These are phyloP conservation scores for Cryoendolithus antarcticus DNA, from an alignment of 2,329 filamentous ascomycete genomes.

Conservation along the genomic window DNA sequence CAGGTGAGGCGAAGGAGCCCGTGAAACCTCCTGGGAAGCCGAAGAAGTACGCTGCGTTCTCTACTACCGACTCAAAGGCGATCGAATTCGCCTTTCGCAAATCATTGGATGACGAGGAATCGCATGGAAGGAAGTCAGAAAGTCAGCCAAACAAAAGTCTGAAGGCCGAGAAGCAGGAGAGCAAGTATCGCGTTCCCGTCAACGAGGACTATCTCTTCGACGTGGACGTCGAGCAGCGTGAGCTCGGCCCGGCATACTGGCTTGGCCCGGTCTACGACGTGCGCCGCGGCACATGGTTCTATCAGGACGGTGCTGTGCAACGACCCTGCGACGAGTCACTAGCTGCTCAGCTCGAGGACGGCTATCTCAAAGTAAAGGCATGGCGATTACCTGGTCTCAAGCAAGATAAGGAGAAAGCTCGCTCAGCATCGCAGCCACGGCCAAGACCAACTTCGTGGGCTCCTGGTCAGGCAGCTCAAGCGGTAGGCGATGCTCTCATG, in stretches of 20 bases:
- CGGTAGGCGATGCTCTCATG: conserved; percentile 1
- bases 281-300: conserved; percentile 80
- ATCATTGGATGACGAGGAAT: conserved; percentile 57
- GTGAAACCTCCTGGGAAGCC: conserved; percentile 54
- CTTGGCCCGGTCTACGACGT: conserved; percentile 79
- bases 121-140: conserved; percentile 13
- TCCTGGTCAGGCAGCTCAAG: conserved; percentile 13
- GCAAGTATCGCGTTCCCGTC: conserved; percentile 55
- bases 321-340: conserved; percentile 86
- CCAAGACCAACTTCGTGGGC: conserved; percentile 30
- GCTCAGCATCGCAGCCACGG: conserved; percentile 33
- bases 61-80: conserved; percentile 61
- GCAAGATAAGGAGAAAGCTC: conserved; percentile 20
- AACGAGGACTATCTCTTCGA: conserved; percentile 96
- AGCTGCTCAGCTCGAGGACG: conserved; percentile 82
- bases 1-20: conserved; percentile 29
- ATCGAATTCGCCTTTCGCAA: conserved; percentile 74
- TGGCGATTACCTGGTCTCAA: conserved; percentile 48
- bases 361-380: conserved; percentile 76
- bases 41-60: conserved; percentile 81
- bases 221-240: conserved; percentile 71
- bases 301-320: conserved; percentile 66
- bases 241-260: conserved; percentile 83
- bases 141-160: conserved; percentile 12
- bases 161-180: conserved; percentile 20